Percentiles rank a stretch among this genome's conserved stretches.
phyloP scores from a whole-genome alignment of 179 eudicot species.

The Sideroxylon spinosum region DNA sequence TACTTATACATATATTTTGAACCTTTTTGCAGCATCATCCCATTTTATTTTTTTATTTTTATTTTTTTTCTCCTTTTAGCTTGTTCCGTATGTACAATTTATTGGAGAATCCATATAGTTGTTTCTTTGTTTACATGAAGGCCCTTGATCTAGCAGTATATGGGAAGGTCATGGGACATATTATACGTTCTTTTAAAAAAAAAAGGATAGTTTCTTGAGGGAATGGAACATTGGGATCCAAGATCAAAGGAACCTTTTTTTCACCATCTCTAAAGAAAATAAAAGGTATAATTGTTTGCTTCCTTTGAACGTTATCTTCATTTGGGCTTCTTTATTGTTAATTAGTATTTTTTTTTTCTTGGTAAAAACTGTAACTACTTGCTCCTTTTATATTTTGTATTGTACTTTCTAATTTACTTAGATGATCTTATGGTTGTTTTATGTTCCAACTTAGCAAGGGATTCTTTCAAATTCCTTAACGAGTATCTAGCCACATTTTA shows the following conservation, averaged over 20 bases:
- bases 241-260: constrained; percentile 76
- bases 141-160: constrained; percentile 67
- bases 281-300: constrained; percentile 10
- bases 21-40: constrained; percentile 4
- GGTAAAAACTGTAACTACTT: background rate
- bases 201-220: constrained; percentile 67
- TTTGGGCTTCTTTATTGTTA: background rate
- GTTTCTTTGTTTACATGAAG: constrained; percentile 77
- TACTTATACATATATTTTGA: background rate
- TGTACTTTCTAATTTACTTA: constrained; percentile 6
- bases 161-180: constrained; percentile 74
- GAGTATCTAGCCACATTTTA: constrained; percentile 82
- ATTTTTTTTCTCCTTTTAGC: constrained; percentile 32
- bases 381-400: background rate
- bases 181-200: constrained; percentile 74
- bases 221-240: constrained; percentile 81
- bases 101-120: constrained; percentile 68
- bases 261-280: constrained; percentile 61
- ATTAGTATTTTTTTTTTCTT: background rate
- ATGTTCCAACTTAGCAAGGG: constrained; percentile 57
- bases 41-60: background rate
- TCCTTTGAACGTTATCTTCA: background rate
- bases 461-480: constrained; percentile 58
- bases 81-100: constrained; percentile 86
- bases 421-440: background rate